These are phyloP conservation scores for Phialocephala subalpina DNA, from an alignment of 2,329 filamentous ascomycete species.

Conservation along the genomic window DNA sequence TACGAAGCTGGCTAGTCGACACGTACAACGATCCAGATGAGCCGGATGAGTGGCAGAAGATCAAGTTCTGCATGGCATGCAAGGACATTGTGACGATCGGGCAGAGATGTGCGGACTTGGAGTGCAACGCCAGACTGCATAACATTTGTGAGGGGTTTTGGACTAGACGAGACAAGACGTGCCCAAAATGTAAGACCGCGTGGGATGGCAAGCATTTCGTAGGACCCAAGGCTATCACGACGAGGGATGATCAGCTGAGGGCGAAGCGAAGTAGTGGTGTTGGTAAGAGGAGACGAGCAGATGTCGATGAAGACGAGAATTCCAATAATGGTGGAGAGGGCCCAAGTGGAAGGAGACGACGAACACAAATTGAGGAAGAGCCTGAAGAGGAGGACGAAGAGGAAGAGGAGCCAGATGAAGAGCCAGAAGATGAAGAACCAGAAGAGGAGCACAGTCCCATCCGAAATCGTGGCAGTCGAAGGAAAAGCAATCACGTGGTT, in stretches of 20 bases:
- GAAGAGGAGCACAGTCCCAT: conserved; percentile 13
- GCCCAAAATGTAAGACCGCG: conserved; percentile 64
- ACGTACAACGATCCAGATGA: conserved; percentile 83
- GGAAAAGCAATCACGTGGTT: conserved; percentile 14
- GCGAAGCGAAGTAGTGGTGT: conserved; percentile 42
- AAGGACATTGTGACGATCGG: conserved; percentile 89
- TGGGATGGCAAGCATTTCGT: conserved; percentile 53
- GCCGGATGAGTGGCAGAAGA: conserved; percentile 70
- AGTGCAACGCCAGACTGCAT: conserved; percentile 78
- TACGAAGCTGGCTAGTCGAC: conserved; percentile 83
- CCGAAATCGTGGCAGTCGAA: background rate
- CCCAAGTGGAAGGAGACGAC: conserved; percentile 1
- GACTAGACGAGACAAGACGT: conserved; percentile 62
- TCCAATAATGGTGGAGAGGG: conserved; percentile 20
- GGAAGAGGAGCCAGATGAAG: conserved; percentile 2
- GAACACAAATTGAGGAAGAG: conserved; percentile 12
- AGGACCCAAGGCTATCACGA: conserved; percentile 45
- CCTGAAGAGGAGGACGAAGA: conserved; percentile 13
- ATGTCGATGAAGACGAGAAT: conserved; percentile 30
- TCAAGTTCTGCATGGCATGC: conserved; percentile 90
- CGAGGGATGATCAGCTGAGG: conserved; percentile 42
- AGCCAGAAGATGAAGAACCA: conserved; percentile 26
- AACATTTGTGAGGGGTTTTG: conserved; percentile 81
- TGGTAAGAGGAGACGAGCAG: conserved; percentile 27
- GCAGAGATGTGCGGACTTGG: conserved; percentile 73